Conservation (phyloP, 148 eudicot genomes). For the Mesembryanthemum crystallinum region DNA sequence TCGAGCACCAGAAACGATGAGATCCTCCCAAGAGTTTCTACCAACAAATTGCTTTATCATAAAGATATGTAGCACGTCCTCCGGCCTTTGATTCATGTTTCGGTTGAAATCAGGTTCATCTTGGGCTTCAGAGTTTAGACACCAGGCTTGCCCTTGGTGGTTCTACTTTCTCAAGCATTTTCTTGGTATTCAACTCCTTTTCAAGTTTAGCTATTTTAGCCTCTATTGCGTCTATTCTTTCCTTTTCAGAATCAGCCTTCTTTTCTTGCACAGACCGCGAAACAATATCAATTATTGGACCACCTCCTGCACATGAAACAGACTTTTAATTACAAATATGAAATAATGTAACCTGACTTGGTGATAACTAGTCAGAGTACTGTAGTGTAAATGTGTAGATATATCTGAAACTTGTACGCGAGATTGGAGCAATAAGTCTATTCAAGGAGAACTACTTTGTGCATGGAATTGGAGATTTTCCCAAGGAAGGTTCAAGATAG, state of each 20-base stretch:
- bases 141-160: background rate
- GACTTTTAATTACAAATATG: background rate
- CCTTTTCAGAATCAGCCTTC: constrained; percentile 18
- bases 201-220: constrained; percentile 22
- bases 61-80: background rate
- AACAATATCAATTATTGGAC: constrained; percentile 31
- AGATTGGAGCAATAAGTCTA: too few relatives aligned
- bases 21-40: background rate
- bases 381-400: too few relatives aligned
- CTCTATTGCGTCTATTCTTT: constrained; percentile 23
- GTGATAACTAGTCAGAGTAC: too few relatives aligned
- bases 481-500: background rate
- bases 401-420: too few relatives aligned
- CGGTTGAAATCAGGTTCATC: background rate
- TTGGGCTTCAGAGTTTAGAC: background rate
- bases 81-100: background rate
- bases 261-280: constrained; percentile 15
- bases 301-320: constrained; percentile 18
- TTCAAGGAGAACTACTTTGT: too few relatives aligned
- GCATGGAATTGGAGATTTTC: background rate
- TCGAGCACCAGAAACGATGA: constrained; percentile 7
- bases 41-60: constrained; percentile 4
- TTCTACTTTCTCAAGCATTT: constrained; percentile 2
- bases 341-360: too few relatives aligned
- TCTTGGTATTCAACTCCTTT: constrained; percentile 15